Conservation (phyloP, 139 green algal species). For the Dunaliella primolecta region DNA sequence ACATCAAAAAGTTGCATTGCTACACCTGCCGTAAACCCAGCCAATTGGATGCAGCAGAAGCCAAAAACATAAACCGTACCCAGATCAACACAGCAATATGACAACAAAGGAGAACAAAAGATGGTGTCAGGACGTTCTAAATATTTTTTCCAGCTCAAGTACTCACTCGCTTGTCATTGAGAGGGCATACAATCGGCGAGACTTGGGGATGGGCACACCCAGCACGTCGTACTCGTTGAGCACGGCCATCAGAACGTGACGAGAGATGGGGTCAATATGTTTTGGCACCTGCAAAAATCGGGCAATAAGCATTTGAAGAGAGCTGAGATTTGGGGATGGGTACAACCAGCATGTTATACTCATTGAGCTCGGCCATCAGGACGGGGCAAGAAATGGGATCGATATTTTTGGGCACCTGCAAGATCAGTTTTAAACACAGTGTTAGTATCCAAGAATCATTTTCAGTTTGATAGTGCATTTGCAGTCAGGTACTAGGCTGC, state of each 20-base stretch:
- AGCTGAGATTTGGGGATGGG: conserved; percentile 23
- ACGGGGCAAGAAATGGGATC: conserved; percentile 13
- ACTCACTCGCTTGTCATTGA: conserved; percentile 10
- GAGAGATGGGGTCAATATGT: conserved; percentile 6
- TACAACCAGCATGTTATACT: conserved; percentile 40
- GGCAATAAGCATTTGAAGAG: too few species aligned
- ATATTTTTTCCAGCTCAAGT: too few species aligned
- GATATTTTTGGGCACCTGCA: conserved; percentile 6
- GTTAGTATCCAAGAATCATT: too few species aligned
- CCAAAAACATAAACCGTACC: too few species aligned
- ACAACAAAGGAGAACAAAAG: too few species aligned
- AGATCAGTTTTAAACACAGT: neutral
- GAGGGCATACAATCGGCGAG: conserved; percentile 21
- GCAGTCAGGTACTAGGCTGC: too few species aligned
- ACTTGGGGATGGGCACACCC: conserved; percentile 23
- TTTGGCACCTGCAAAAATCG: conserved; percentile 13
- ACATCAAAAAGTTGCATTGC: too few species aligned
- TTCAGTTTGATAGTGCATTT: too few species aligned
- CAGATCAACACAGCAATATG: too few species aligned
- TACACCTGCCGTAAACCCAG: too few species aligned
- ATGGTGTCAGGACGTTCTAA: too few species aligned
- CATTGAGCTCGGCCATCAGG: conserved; percentile 35
- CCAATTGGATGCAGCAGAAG: too few species aligned
- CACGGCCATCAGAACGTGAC: conserved; percentile 27
- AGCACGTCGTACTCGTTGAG: conserved; percentile 45